These are phyloP conservation scores for Hortaea werneckii DNA, from an alignment of 2,329 filamentous ascomycete genomes.

Conservation along the genomic window DNA sequence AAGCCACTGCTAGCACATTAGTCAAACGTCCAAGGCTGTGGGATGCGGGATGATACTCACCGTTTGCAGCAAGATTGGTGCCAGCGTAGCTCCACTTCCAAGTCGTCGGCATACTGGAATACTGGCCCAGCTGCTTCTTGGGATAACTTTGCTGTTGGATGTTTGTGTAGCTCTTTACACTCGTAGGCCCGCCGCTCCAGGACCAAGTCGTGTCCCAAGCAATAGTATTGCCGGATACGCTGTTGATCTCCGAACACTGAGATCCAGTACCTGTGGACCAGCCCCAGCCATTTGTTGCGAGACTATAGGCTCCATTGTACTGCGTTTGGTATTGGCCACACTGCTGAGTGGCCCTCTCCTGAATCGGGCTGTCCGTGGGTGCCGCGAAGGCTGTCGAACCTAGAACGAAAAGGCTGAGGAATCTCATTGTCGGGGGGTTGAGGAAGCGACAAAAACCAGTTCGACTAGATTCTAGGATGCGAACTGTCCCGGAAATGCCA, in stretches of 20 bases:
- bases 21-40: not conserved
- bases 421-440: no score
- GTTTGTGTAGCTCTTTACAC: constrained; percentile 35
- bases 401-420: no score
- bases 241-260: constrained; percentile 13
- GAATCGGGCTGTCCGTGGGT: not conserved
- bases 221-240: constrained; percentile 8
- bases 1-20: constrained; percentile 47
- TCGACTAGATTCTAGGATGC: no score
- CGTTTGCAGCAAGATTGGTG: constrained; percentile 25
- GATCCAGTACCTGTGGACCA: constrained; percentile 6
- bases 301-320: constrained; percentile 6
- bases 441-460: no score
- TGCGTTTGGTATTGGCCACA: constrained; percentile 4
- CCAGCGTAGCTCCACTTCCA: constrained; percentile 43
- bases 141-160: constrained; percentile 24
- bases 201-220: constrained; percentile 13
- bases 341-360: constrained; percentile 1
- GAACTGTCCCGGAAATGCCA: no score
- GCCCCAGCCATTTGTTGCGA: constrained; percentile 15
- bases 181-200: constrained; percentile 14
- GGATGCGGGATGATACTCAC: not conserved
- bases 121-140: constrained; percentile 23
- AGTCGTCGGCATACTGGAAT: constrained; percentile 33
- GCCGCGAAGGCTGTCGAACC: no score